Conservation (phyloP, 805 yeast species). For the Candida golubevii region DNA sequence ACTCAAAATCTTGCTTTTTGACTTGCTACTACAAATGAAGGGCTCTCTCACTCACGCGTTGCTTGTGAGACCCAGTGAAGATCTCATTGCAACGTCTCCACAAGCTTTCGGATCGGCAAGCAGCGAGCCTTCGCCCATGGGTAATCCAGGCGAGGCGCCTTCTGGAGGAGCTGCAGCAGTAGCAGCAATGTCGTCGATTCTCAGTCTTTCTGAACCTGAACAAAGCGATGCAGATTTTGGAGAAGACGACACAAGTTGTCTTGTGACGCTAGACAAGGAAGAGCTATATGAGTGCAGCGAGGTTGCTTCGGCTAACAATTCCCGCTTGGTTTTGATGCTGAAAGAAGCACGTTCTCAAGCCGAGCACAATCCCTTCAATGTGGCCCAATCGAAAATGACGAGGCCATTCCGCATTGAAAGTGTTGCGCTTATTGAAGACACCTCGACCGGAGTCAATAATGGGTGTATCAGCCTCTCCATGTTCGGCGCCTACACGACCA, state of each 20-base stretch:
- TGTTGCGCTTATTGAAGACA: constrained; percentile 35
- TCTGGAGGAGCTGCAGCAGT: constrained; percentile 3
- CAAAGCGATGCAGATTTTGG: constrained; percentile 20
- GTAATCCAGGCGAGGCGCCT: not conserved
- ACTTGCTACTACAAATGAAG: constrained; percentile 53
- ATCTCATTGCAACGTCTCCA: constrained; percentile 4
- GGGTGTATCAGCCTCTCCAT: constrained; percentile 40
- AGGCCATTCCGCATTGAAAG: constrained; percentile 30
- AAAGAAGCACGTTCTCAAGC: constrained; percentile 7
- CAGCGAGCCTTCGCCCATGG: constrained; percentile 3
- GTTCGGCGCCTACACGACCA: constrained; percentile 39
- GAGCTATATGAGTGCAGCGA: constrained; percentile 33
- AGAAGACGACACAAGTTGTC: constrained; percentile 7
- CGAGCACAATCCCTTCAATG: constrained; percentile 8
- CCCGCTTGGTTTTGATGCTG: constrained; percentile 19
- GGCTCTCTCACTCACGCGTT: constrained; percentile 24
- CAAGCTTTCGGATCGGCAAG: not conserved
- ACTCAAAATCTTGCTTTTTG: constrained; percentile 54
- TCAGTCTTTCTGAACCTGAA: constrained; percentile 29
- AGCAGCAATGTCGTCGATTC: constrained; percentile 16
- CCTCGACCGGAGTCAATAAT: constrained; percentile 33
- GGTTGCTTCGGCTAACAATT: constrained; percentile 27
- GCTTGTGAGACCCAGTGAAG: constrained; percentile 7
- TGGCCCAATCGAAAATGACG: constrained; percentile 10
- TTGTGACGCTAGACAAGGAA: constrained; percentile 23